phyloP scores from a whole-genome alignment of 176 grass and related monocot species.

The Phragmites australis region DNA sequence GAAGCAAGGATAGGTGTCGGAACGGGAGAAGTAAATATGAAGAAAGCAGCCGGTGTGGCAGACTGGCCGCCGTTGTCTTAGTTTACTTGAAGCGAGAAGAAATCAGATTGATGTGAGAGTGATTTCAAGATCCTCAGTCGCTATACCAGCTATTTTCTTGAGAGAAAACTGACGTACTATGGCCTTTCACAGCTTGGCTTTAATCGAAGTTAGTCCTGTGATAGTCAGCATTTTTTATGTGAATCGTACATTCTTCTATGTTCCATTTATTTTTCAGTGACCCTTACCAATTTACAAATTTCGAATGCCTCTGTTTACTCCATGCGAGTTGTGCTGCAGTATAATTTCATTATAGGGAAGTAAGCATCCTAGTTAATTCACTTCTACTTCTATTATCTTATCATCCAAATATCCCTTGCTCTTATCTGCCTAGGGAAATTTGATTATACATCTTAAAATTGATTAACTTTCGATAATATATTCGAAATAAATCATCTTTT shows the following conservation, averaged over 20 bases:
- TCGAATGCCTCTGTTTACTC: slow-evolving; percentile 14
- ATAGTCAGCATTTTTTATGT: not conserved
- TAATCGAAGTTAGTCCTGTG: not conserved
- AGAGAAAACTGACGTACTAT: not conserved
- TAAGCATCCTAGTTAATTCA: slow-evolving; percentile 1
- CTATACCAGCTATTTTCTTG: not conserved
- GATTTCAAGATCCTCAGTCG: slow-evolving; percentile 22
- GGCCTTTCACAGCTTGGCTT: not conserved
- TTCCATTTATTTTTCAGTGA: too few species aligned
- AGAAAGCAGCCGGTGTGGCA: slow-evolving; percentile 12
- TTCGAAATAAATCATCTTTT: too few species aligned
- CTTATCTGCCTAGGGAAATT: slow-evolving; percentile 26
- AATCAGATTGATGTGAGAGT: slow-evolving; percentile 18
- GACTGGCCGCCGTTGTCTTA: slow-evolving; percentile 15
- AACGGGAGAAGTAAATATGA: slow-evolving; percentile 28
- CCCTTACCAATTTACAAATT: too few species aligned
- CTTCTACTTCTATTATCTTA: slow-evolving; percentile 4
- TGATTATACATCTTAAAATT: too few species aligned
- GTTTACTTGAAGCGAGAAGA: slow-evolving; percentile 33
- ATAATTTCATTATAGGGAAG: slow-evolving; percentile 7
- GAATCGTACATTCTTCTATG: too few species aligned
- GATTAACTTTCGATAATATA: too few species aligned
- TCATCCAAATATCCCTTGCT: slow-evolving; percentile 17
- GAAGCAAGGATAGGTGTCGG: not conserved
- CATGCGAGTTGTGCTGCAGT: not conserved